phyloP scores from a whole-genome alignment of 2,329 filamentous ascomycete species.

The Alternaria arborescens region DNA sequence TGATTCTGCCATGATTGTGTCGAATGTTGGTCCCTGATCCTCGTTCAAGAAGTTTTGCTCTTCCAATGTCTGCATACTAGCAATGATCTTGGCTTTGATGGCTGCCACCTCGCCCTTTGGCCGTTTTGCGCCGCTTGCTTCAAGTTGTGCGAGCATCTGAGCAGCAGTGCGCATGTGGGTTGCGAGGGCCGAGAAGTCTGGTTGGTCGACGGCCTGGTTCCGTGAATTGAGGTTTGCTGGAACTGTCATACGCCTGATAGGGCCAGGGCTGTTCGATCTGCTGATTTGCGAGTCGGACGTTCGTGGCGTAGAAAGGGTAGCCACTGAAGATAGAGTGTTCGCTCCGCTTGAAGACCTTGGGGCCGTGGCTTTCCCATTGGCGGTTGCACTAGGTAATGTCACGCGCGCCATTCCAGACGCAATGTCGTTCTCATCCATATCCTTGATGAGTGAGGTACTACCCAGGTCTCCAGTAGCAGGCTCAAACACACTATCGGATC shows the following conservation, averaged over 20 bases:
- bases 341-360: conserved; percentile 69
- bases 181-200: conserved; percentile 81
- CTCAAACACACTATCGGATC: conserved; percentile 80
- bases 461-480: conserved; percentile 81
- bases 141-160: conserved; percentile 85
- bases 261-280: conserved; percentile 72
- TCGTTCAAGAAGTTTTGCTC: conserved; percentile 84
- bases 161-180: conserved; percentile 89
- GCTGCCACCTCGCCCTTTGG: conserved; percentile 82
- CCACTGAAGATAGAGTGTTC: conserved; percentile 66
- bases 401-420: conserved; percentile 43
- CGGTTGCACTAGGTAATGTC: conserved; percentile 31
- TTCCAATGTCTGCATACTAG: conserved; percentile 87
- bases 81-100: conserved; percentile 86
- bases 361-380: conserved; percentile 41
- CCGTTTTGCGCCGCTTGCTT: conserved; percentile 80
- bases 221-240: conserved; percentile 58
- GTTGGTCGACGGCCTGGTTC: conserved; percentile 69
- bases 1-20: conserved; percentile 80
- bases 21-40: conserved; percentile 77
- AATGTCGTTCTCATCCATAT: conserved; percentile 58
- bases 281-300: conserved; percentile 74
- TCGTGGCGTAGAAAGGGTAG: conserved; percentile 71
- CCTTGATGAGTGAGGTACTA: conserved; percentile 73
- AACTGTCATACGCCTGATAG: conserved; percentile 68